Evolutionary conservation across 1,139 yeast genomes (phyloP), one percentile per base, ranked within the genome.

Genomic region (Blastobotrys capitulatus): DNA sequence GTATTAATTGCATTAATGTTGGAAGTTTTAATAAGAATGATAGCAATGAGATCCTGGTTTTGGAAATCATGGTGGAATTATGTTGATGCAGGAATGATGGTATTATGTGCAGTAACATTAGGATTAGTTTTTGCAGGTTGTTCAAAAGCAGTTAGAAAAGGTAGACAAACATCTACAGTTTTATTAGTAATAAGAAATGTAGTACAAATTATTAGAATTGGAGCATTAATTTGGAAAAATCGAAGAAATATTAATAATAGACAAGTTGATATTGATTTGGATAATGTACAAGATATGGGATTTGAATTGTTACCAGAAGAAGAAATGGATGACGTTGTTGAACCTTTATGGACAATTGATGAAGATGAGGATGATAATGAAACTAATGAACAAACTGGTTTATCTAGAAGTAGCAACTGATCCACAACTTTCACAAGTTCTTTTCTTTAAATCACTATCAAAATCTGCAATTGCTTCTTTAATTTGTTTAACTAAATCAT

Each of bases 401-500:
- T 46, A 49, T 19, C 44, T 25, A 10, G 64, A 53, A 15, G 56
- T 54, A 12, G 60, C 68, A 6, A 69, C 52, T 6, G 87, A 80
- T 1, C 92, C 90, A 66, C 97, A 90, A 16, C 76, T 68, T 46
- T 71, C 63, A 67, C 97, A 90, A 2, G 89, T 86, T 62, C 92
- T 77, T 48, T 80, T 80, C 8, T 76, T 74, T 32, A 74, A 54
- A 60, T 83, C 83, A 0, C 66, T 71, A 55, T 86, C 95, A 66
- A 86, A 90, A 13, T 73, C 76, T 44, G 82, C 64, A 51, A 90
- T 88, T 1, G 92, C 96, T 8, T 76, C 84, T 65, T 88, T 89
- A 50, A 90, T 89, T 65, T 90, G 97, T 2, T 95, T 84, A 4
- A 97, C 97, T 47, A 90, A 75, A 67, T 90, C 96, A 19, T 72